These are phyloP conservation scores for Trametes maxima DNA, from an alignment of 768 basidiomycete species.

Conservation along the genomic window DNA sequence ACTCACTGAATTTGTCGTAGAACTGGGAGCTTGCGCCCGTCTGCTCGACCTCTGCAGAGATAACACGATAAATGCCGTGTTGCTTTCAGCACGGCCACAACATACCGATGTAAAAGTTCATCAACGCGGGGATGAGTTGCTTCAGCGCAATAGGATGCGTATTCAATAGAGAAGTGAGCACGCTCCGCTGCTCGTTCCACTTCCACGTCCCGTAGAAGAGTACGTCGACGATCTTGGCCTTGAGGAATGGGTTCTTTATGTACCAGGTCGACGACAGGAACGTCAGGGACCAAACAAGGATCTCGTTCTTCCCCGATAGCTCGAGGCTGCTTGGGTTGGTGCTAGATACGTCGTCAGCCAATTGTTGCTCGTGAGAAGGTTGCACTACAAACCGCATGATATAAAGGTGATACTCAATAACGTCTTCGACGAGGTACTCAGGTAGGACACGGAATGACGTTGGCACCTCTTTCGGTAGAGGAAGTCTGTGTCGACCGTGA, in stretches of 20 bases:
- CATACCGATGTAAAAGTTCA: slow-evolving; percentile 93
- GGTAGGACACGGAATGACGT: slow-evolving; percentile 85
- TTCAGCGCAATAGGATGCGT: slow-evolving; percentile 83
- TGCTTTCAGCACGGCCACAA: neutral
- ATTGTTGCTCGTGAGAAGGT: neutral
- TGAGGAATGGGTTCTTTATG: slow-evolving; percentile 98
- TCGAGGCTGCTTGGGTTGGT: slow-evolving; percentile 80
- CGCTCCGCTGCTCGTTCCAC: slow-evolving; percentile 68
- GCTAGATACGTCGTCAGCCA: slow-evolving; percentile 35
- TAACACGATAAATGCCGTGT: neutral
- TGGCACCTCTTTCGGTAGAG: slow-evolving; percentile 84
- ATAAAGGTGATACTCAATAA: slow-evolving; percentile 88
- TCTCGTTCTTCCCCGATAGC: slow-evolving; percentile 79
- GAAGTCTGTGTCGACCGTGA: slow-evolving; percentile 56
- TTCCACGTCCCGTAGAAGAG: slow-evolving; percentile 70
- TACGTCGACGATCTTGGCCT: slow-evolving; percentile 91
- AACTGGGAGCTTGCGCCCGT: slow-evolving; percentile 98
- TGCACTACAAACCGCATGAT: slow-evolving; percentile 64
- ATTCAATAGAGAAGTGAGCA: slow-evolving; percentile 83
- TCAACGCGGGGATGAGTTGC: slow-evolving; percentile 88
- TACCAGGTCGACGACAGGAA: slow-evolving; percentile 95
- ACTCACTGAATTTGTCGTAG: slow-evolving; percentile 95
- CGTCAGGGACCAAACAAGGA: slow-evolving; percentile 85
- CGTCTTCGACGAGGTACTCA: slow-evolving; percentile 92
- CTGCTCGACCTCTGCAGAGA: slow-evolving; percentile 82